Conservation (phyloP, 805 yeast genomes). For the Cyberlindnera xylosilytica region DNA sequence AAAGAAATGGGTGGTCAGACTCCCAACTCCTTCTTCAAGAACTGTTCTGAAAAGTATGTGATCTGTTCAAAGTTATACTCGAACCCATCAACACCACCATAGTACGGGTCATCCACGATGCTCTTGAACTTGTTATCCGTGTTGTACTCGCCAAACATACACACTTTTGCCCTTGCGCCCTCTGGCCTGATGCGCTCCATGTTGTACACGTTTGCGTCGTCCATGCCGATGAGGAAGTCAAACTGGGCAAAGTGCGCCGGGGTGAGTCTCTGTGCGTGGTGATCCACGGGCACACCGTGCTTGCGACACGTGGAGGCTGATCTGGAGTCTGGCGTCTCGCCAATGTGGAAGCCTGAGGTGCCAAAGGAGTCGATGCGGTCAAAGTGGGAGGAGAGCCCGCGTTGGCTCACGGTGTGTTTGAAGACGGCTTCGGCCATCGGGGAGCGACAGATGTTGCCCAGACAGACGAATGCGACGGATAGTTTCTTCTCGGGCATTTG, state of each 20-base stretch:
- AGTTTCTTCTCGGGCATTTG: constrained; percentile 20
- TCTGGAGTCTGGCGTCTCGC: constrained; percentile 78
- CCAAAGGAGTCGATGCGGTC: constrained; percentile 79
- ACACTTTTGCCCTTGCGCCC: constrained; percentile 44
- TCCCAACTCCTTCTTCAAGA: constrained; percentile 49
- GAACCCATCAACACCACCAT: constrained; percentile 83
- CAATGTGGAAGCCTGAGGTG: constrained; percentile 80
- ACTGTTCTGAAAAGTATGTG: constrained; percentile 68
- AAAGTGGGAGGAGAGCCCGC: constrained; percentile 44
- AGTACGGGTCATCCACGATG: constrained; percentile 87
- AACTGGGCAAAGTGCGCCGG: constrained; percentile 50
- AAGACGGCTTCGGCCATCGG: constrained; percentile 98
- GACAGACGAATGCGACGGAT: constrained; percentile 84
- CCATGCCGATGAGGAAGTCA: constrained; percentile 73
- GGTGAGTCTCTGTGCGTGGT: constrained; percentile 67
- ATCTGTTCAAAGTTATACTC: constrained; percentile 76
- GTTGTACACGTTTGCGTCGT: constrained; percentile 53
- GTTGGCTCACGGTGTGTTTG: constrained; percentile 53
- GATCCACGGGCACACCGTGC: constrained; percentile 73
- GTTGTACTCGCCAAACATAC: constrained; percentile 80
- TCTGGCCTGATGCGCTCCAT: constrained; percentile 52
- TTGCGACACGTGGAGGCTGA: constrained; percentile 63
- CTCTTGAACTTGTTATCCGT: constrained; percentile 45
- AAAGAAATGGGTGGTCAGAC: too few relatives aligned
- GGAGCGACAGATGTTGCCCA: constrained; percentile 92